Base-by-base conservation (phyloP, 257 asterid genomes). In the Nicotiana tabacum region DNA sequence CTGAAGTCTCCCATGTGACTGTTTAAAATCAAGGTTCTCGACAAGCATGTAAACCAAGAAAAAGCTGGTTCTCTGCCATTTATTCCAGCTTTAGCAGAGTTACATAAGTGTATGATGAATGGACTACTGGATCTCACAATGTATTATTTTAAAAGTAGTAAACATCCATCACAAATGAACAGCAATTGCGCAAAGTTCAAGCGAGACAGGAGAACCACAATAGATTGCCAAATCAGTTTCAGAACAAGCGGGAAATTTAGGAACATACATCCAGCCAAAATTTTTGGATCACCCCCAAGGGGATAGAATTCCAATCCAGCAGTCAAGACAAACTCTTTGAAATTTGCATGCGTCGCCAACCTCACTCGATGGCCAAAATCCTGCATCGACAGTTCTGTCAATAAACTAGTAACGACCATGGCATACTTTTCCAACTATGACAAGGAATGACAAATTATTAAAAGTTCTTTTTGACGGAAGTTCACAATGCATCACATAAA, bases 241-340 rank as follows among this genome's bases (percentile, higher is more conserved):
- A 72, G 61, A 60, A 65, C 53, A 84, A 32, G 46, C 62, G 27
- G 83, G 70, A 80, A 77, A 9, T 35, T 82, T 82, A 82, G 80
- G 48, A 43, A 88, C 97, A 82, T 93, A 96, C 99, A 93, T 88
- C 87, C 98, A 6, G 88, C 88, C 53, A 85, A 84, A 27, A 85
- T 61, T 77, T 85, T 82, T 51, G 88, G 88, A 79, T 85, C 88
- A 6, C 88, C 88, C 15, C 88, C 88, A 66, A 85, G 83, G 65
- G 88, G 85, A 79, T 85, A 82, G 76, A 85, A 85, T 76, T 85
- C 88, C 85, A 85, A 77, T 58, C 85, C 88, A 85, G 88, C 88
- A 33, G 83, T 66, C 88, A 82, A 67, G 48, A 85, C 88, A 85
- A 85, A 85, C 68, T 82, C 85, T 69, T 85, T 85, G 66, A 85